Conservation (phyloP, 176 grass and related monocot genomes). For the Juncus effusus region DNA sequence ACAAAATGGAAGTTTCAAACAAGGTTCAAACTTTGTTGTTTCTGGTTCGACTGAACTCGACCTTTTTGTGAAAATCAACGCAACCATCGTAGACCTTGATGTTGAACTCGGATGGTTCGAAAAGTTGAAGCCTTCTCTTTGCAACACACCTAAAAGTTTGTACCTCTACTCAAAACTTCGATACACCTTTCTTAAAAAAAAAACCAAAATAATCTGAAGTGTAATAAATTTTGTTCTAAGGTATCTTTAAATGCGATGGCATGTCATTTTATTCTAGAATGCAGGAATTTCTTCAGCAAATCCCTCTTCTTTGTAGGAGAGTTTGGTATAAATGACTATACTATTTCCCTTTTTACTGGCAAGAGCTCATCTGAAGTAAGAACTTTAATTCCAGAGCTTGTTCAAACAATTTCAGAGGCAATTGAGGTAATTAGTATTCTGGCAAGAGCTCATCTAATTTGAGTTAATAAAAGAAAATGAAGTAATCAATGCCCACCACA, state of each 20-base stretch:
- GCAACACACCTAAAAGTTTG: no score
- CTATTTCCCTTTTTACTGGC: neutral
- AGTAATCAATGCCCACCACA: no score
- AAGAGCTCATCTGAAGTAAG: conserved; percentile 12
- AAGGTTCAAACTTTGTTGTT: conserved; percentile 48
- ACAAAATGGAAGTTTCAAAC: conserved; percentile 22
- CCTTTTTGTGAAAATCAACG: conserved; percentile 6
- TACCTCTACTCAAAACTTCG: no score
- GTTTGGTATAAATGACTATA: conserved; percentile 41
- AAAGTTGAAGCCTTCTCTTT: conserved; percentile 21
- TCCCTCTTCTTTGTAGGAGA: conserved; percentile 40
- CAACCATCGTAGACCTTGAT: conserved; percentile 27
- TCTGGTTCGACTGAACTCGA: conserved; percentile 35
- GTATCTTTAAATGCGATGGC: no score
- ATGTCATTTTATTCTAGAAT: conserved; percentile 16
- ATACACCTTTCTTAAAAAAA: no score
- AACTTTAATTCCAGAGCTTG: neutral
- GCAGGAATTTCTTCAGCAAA: conserved; percentile 16
- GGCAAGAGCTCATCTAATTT: no score
- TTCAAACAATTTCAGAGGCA: conserved; percentile 1
- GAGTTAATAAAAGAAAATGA: no score
- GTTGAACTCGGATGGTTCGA: conserved; percentile 54
- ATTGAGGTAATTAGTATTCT: neutral
- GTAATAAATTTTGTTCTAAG: no score
- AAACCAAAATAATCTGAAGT: no score